These are phyloP conservation scores for Phytomonas serpens DNA, from an alignment of 208 protist genomes.

Conservation along the genomic window DNA sequence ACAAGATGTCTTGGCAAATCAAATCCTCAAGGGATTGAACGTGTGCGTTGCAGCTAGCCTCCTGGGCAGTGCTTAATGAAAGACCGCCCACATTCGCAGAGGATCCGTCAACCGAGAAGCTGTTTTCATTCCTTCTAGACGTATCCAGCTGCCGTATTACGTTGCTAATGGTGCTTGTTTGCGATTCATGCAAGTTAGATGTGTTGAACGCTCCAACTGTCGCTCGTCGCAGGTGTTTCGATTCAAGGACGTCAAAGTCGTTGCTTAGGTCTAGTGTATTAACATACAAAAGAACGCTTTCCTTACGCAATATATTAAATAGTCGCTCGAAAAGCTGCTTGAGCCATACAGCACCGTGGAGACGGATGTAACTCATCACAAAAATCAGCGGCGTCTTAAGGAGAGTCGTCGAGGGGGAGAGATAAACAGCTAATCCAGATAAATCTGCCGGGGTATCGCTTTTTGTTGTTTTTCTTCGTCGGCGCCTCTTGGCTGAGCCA, in stretches of 20 bases:
- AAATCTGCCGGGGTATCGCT: not conserved
- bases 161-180: not conserved
- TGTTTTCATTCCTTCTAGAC: not conserved
- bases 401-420: slow-evolving; percentile 24
- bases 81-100: not conserved
- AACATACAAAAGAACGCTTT: slow-evolving; percentile 80
- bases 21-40: slow-evolving; percentile 44
- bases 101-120: not conserved
- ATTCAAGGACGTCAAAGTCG: not conserved
- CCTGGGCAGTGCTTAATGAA: not conserved
- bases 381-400: slow-evolving; percentile 61
- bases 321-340: slow-evolving; percentile 58
- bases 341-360: slow-evolving; percentile 79
- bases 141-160: not conserved
- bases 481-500: not conserved
- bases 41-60: not conserved
- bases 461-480: not conserved
- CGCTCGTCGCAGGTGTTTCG: not conserved
- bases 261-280: slow-evolving; percentile 65
- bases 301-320: slow-evolving; percentile 69
- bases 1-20: slow-evolving; percentile 80
- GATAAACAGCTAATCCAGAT: not conserved
- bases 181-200: not conserved
- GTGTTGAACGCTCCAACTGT: not conserved
- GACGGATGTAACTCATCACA: slow-evolving; percentile 67